Base-by-base conservation (phyloP, 345 rosid species). In the Linum tenue region DNA sequence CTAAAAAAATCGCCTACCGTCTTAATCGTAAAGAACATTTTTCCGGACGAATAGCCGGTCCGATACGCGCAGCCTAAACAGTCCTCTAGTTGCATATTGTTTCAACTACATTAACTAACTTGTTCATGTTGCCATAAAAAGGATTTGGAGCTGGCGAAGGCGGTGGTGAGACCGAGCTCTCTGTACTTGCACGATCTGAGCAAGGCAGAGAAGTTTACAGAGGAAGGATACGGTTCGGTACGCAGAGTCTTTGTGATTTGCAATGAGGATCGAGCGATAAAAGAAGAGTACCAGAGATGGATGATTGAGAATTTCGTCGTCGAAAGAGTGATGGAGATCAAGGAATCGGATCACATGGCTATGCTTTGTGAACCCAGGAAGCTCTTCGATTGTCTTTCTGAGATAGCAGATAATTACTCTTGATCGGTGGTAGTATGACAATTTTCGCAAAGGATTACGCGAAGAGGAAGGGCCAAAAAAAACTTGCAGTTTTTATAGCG, bases 141-240 rank as follows among this genome's bases (percentile, higher is more conserved):
- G 83, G 80, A 78, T 63, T 51, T 76, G 16, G 81, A 81, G 41
- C 72, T 78, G 2, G 77, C 64, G 0, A 81, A 78, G 69, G 22
- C 61, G 14, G 5, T 79, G 36, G 2, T 37, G 0, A 76, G 82
- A 60, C 77, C 79, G 4, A 70, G 75, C 41, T 74, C 81, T 2
- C 5, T 74, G 3, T 76, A 62, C 36, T 0, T 67, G 0, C 40
- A 68, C 2, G 76, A 81, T 56, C 64, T 81, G 10, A 36, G 68
- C 2, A 70, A 60, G 50, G 11, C 64, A 15, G 63, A 38, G 10
- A 76, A 72, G 0, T 69, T 71, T 43, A 64, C 72, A 2, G 3
- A 40, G 1, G 66, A 69, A 37, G 67, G 71, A 5, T 74, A 72
- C 41, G 82, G 76, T 12, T 58, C 72, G 0, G 72, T 73, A 11